These are phyloP conservation scores for Aspergillus ellipticus DNA, from an alignment of 495 filamentous ascomycete genomes.

Conservation along the genomic window DNA sequence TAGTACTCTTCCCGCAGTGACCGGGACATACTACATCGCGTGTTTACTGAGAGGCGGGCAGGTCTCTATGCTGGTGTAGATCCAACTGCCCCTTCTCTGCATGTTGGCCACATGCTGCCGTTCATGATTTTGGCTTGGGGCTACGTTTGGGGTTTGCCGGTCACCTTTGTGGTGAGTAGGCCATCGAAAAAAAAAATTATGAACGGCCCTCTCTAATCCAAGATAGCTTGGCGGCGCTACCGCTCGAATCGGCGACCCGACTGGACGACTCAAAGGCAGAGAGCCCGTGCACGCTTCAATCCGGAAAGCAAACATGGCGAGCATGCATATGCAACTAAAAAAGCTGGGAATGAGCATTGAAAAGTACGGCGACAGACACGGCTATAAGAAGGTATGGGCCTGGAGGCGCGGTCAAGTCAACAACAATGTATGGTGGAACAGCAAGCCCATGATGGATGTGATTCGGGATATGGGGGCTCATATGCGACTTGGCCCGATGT, in stretches of 20 bases:
- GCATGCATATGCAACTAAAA: slow-evolving; percentile 78
- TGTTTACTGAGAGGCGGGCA: slow-evolving; percentile 66
- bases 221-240: slow-evolving; percentile 77
- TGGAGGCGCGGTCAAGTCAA: slow-evolving; percentile 67
- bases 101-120: slow-evolving; percentile 89
- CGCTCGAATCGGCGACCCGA: slow-evolving; percentile 82
- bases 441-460: slow-evolving; percentile 64
- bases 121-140: slow-evolving; percentile 94
- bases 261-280: slow-evolving; percentile 66
- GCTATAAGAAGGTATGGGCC: slow-evolving; percentile 56
- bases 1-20: slow-evolving; percentile 34
- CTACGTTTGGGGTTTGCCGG: slow-evolving; percentile 75
- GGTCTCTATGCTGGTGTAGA: slow-evolving; percentile 89
- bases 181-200: too few relatives aligned
- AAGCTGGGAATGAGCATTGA: slow-evolving; percentile 72
- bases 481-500: slow-evolving; percentile 78
- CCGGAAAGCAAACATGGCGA: slow-evolving; percentile 64
- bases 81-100: slow-evolving; percentile 84
- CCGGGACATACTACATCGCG: slow-evolving; percentile 61
- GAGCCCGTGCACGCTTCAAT: slow-evolving; percentile 50
- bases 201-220: neutral
- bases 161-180: slow-evolving; percentile 61
- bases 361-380: slow-evolving; percentile 53
- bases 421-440: slow-evolving; percentile 79
- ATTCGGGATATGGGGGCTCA: slow-evolving; percentile 65